Percentiles rank a stretch among this genome's conserved stretches.
Evolutionary conservation across 1,139 yeast genomes (phyloP).

Genomic region (Pneumocystis carinii): DNA sequence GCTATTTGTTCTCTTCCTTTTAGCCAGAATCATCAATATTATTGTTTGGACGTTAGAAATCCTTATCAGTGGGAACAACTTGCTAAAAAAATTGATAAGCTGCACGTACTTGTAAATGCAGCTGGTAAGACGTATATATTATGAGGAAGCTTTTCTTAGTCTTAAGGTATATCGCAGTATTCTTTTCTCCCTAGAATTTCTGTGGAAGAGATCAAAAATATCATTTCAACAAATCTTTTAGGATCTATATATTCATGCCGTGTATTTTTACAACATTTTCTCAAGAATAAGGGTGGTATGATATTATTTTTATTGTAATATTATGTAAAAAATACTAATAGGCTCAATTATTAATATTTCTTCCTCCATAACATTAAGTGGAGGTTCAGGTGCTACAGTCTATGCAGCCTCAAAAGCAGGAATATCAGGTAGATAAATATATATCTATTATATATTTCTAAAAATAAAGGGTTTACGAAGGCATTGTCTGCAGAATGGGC

Average conservation of each 20-base stretch:
- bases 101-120: slow-evolving; percentile 16
- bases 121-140: slow-evolving; percentile 12
- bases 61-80: slow-evolving; percentile 4
- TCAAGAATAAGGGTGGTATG: slow-evolving; percentile 2
- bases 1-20: slow-evolving; percentile 28
- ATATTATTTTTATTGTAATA: slow-evolving; percentile 23
- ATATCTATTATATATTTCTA: slow-evolving; percentile 21
- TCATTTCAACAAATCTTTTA: slow-evolving; percentile 47
- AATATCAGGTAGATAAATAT: slow-evolving; percentile 16
- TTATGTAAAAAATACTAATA: slow-evolving; percentile 30
- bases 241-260: slow-evolving; percentile 52
- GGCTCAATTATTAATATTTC: slow-evolving; percentile 50
- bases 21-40: slow-evolving; percentile 32
- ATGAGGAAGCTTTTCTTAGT: not conserved
- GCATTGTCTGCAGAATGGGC: slow-evolving; percentile 51
- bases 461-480: slow-evolving; percentile 38
- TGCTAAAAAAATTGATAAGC: not conserved
- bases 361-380: slow-evolving; percentile 46
- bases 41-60: slow-evolving; percentile 25
- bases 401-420: slow-evolving; percentile 80
- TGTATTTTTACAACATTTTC: slow-evolving; percentile 19
- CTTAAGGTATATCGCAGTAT: slow-evolving; percentile 49
- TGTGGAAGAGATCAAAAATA: slow-evolving; percentile 30
- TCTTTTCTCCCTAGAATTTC: slow-evolving; percentile 37
- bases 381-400: slow-evolving; percentile 47